Conservation (phyloP, 805 yeast genomes). For the Kodamaea laetipori region DNA sequence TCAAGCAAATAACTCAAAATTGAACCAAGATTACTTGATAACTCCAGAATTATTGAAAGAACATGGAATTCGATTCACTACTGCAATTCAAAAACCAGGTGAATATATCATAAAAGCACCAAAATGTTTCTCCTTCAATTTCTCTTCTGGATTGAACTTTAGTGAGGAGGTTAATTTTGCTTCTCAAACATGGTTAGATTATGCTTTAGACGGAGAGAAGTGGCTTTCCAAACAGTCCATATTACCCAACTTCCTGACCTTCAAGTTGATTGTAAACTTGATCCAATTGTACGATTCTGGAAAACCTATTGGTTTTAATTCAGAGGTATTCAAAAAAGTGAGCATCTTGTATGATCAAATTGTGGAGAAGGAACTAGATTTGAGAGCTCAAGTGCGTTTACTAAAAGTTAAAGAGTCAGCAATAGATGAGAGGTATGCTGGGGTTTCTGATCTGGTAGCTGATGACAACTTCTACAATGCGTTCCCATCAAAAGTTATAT, state of each 20-base stretch:
- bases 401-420: slow-evolving; percentile 32
- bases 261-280: slow-evolving; percentile 50
- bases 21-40: slow-evolving; percentile 49
- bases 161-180: slow-evolving; percentile 62
- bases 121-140: slow-evolving; percentile 48
- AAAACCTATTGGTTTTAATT: slow-evolving; percentile 32
- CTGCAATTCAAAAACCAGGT: slow-evolving; percentile 60
- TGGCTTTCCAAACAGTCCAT: slow-evolving; percentile 53
- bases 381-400: slow-evolving; percentile 41
- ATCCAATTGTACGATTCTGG: slow-evolving; percentile 44
- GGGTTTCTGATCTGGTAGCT: slow-evolving; percentile 45
- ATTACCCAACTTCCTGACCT: slow-evolving; percentile 55
- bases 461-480: slow-evolving; percentile 54
- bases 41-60: slow-evolving; percentile 51
- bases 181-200: slow-evolving; percentile 54
- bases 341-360: slow-evolving; percentile 34
- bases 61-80: slow-evolving; percentile 50
- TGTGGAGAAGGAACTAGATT: slow-evolving; percentile 44
- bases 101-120: slow-evolving; percentile 64
- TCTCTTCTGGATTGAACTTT: slow-evolving; percentile 58
- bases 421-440: slow-evolving; percentile 32
- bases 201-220: slow-evolving; percentile 48
- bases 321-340: slow-evolving; percentile 35
- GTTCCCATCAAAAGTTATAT: slow-evolving; percentile 56
- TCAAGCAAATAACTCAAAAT: slow-evolving; percentile 11